Percentiles rank a stretch among this genome's conserved stretches.
Conservation (phyloP, 768 basidiomycete species). For the Candolleomyces eurysporus region DNA sequence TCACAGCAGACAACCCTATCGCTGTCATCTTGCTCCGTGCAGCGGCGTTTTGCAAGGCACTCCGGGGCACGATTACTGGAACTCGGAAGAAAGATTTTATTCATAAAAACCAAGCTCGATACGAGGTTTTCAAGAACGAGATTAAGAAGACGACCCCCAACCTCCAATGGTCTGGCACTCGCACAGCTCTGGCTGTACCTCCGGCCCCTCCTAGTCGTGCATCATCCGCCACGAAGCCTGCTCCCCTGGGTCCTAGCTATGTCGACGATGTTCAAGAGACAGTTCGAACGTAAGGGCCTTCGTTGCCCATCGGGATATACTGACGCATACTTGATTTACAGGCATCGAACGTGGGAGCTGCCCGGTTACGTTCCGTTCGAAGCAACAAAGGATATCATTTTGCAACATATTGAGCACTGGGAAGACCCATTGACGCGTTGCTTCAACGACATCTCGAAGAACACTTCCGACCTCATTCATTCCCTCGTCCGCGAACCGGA, state of each 20-base stretch:
- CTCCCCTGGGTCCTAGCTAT: too few species aligned
- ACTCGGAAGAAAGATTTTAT: too few species aligned
- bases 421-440: conserved; percentile 7
- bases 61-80: too few species aligned
- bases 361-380: conserved; percentile 13
- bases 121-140: neutral
- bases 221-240: too few species aligned
- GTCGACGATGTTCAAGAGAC: neutral
- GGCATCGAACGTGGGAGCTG: conserved; percentile 13
- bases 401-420: conserved; percentile 13
- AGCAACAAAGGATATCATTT: conserved; percentile 11
- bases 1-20: too few species aligned
- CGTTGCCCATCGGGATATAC: neutral
- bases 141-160: conserved; percentile 9
- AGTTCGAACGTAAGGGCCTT: conserved; percentile 7
- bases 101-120: too few species aligned
- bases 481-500: conserved; percentile 5
- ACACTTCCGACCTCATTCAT: conserved; percentile 1
- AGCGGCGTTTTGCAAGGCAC: too few species aligned
- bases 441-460: conserved; percentile 6
- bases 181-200: too few species aligned
- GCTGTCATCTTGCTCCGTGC: too few species aligned
- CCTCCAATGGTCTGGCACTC: neutral
- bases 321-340: neutral
- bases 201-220: too few species aligned